Conservation (phyloP, 257 asterid genomes). For the Salvia splendens region DNA sequence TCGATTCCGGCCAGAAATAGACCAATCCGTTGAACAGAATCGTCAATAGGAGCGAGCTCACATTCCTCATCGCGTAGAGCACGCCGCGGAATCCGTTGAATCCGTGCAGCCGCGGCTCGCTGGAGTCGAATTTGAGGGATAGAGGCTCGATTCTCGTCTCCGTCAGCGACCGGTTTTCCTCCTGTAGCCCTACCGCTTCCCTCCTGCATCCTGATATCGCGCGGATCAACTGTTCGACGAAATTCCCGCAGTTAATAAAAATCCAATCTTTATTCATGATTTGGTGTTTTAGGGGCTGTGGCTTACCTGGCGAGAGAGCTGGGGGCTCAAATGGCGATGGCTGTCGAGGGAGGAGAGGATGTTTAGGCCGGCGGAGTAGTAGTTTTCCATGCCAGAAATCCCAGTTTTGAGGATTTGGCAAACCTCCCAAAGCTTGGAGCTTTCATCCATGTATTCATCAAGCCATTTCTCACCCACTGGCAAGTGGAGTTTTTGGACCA, state of each 20-base stretch:
- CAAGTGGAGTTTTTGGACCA: conserved; percentile 77
- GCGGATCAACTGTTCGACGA: conserved; percentile 55
- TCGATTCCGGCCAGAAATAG: conserved; percentile 65
- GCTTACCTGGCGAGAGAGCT: conserved; percentile 74
- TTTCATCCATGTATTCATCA: conserved; percentile 94
- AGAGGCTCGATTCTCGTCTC: conserved; percentile 81
- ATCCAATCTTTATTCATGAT: conserved; percentile 7
- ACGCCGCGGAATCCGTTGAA: conserved; percentile 90
- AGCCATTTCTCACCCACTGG: conserved; percentile 97
- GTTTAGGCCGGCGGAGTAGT: conserved; percentile 65
- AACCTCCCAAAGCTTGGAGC: conserved; percentile 89
- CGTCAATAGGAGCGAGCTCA: conserved; percentile 62
- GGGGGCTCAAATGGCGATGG: conserved; percentile 66
- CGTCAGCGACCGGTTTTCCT: conserved; percentile 70
- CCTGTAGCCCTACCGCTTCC: conserved; percentile 81
- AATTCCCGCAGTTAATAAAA: conserved; percentile 17
- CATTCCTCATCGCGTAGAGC: conserved; percentile 86
- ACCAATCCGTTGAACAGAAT: conserved; percentile 67
- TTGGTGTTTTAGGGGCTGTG: background rate
- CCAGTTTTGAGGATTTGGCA: conserved; percentile 80
- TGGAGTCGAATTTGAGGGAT: conserved; percentile 57
- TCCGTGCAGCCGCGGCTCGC: conserved; percentile 75
- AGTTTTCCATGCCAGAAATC: conserved; percentile 74
- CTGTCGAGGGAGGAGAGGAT: conserved; percentile 58
- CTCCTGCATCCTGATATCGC: conserved; percentile 72